Evolutionary conservation across 495 filamentous ascomycete species (phyloP), one percentile per base, ranked within the genome.

Genomic region (Thozetella sp.): DNA sequence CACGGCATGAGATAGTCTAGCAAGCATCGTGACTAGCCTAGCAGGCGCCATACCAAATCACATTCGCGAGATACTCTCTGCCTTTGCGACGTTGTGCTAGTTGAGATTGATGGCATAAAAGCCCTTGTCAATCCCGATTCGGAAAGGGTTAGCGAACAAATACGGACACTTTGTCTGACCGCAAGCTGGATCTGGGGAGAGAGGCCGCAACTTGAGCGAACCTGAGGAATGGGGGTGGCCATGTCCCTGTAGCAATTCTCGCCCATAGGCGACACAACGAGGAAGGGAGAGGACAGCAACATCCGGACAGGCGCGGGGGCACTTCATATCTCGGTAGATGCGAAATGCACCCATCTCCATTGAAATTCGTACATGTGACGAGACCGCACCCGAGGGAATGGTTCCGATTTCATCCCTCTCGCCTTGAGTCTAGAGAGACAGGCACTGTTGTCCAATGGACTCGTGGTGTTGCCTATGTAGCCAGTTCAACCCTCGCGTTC

Each of bases 111-210:
- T 58, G 63, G 53, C 59, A 27, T 37, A 56, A 50, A 25, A 56
- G 66, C 51, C 56, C 54, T 48, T 67, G 27, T 37, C 48, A 60
- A 40, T 12, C 62, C 65, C 57, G 26, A 66, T 68, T 57, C 40
- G 67, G 71, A 64, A 65, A 48, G 52, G 58, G 50, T 72, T 66
- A 73, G 67, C 69, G 58, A 67, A 63, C 71, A 54, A 61, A 73
- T 67, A 40, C 53, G 67, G 71, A 61, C 66, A 60, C 22, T 55
- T 46, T 52, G 52, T 57, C 61, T 55, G 48, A 58, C 63, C 59
- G 65, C 56, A 51, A 57, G 50, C 67, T 67, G 34, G 40, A 66
- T 63, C 51, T 22, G 65, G 65, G 55, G 59, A 51, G 37, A 25
- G 17, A 26, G 58, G 40, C 25, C 27, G 67, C 61, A 67, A 73